These are phyloP conservation scores for Magnolia sinica DNA, from an alignment of 164 flowering plant species.

Conservation along the genomic window DNA sequence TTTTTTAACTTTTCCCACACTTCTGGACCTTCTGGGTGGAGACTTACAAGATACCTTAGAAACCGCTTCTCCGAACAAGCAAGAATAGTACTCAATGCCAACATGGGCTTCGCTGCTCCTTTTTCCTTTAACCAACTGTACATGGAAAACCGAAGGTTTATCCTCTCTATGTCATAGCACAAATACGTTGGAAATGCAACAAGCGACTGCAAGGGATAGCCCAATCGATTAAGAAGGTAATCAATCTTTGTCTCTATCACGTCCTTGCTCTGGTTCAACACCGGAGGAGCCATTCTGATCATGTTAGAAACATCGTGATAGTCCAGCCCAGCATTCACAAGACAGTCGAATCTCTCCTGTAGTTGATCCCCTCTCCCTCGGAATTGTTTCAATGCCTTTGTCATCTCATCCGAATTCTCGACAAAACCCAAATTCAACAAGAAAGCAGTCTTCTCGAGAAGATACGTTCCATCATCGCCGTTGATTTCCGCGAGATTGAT, in stretches of 20 bases:
- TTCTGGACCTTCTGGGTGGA: constrained; percentile 58
- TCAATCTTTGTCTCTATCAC: constrained; percentile 49
- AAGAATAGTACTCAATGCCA: constrained; percentile 50
- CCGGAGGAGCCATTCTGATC: constrained; percentile 50
- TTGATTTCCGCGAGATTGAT: constrained; percentile 22
- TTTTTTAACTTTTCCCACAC: constrained; percentile 53
- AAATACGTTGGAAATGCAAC: constrained; percentile 48
- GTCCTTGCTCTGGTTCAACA: constrained; percentile 46
- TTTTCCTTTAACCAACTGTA: constrained; percentile 60
- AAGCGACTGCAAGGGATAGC: constrained; percentile 49
- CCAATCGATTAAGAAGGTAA: constrained; percentile 45
- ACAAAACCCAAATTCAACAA: constrained; percentile 49
- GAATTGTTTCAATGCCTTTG: constrained; percentile 43
- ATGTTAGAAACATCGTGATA: constrained; percentile 41
- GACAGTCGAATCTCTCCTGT: constrained; percentile 64
- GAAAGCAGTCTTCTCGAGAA: constrained; percentile 43
- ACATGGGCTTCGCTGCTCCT: constrained; percentile 29
- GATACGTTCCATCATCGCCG: constrained; percentile 17
- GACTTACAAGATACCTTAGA: constrained; percentile 36
- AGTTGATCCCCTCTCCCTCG: constrained; percentile 62
- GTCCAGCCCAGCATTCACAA: constrained; percentile 60
- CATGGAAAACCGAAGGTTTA: constrained; percentile 52
- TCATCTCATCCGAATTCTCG: constrained; percentile 46
- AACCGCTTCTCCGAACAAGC: constrained; percentile 43
- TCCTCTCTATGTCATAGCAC: constrained; percentile 36